phyloP scores from a whole-genome alignment of 495 filamentous ascomycete species.

The Sabuloglossum arenarium region DNA sequence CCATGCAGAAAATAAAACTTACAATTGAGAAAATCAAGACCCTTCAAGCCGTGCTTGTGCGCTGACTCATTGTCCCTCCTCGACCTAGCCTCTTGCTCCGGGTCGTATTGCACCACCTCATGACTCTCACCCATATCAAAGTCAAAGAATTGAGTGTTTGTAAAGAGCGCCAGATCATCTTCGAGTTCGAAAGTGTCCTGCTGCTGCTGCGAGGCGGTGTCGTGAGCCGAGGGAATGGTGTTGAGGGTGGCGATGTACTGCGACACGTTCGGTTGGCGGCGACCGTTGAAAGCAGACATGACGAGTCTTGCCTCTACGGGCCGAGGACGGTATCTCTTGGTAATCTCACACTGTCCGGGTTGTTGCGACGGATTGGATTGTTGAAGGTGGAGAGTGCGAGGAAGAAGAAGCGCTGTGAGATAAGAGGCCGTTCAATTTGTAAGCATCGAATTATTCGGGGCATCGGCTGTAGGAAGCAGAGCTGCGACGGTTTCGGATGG shows the following conservation, averaged over 20 bases:
- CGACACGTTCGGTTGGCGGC: constrained; percentile 48
- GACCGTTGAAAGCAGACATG: not conserved
- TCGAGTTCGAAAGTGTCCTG: constrained; percentile 40
- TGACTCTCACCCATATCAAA: constrained; percentile 38
- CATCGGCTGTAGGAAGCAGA: too few relatives aligned
- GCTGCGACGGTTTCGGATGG: too few relatives aligned
- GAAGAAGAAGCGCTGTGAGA: too few relatives aligned
- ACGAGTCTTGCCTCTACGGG: too few relatives aligned
- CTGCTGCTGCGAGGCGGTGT: constrained; percentile 34
- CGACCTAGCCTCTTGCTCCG: constrained; percentile 5
- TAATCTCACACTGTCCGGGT: too few relatives aligned
- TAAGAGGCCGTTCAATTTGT: too few relatives aligned
- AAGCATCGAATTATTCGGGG: too few relatives aligned
- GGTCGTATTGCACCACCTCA: constrained; percentile 9
- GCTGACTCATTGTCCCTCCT: constrained; percentile 6
- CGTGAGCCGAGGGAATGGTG: constrained; percentile 44
- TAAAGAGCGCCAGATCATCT: constrained; percentile 71
- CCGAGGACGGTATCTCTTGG: too few relatives aligned
- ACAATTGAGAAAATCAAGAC: not conserved
- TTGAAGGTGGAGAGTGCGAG: too few relatives aligned
- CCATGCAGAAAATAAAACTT: not conserved
- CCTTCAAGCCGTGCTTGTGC: not conserved
- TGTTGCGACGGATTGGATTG: too few relatives aligned
- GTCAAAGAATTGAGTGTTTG: constrained; percentile 83
- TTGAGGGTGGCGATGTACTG: constrained; percentile 80